Base-by-base conservation (phyloP, 495 filamentous ascomycete genomes). In the Thermochaetoides thermophila region DNA sequence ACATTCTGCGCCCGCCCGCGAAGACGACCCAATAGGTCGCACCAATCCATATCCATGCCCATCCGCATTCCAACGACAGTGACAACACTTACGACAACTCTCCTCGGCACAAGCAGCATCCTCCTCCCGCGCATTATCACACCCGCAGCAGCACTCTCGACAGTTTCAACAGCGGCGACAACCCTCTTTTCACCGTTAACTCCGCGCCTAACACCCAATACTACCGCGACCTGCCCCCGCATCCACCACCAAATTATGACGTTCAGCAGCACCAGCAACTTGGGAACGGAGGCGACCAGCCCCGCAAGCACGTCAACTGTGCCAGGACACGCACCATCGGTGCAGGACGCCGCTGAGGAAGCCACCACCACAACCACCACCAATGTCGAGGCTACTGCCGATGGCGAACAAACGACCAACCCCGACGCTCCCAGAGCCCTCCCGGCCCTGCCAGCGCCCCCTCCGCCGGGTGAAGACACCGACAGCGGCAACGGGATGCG, bases 321-420 rank as follows among this genome's bases (percentile, higher is more conserved):
- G 45, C 45, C 48, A 40, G 42, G 40, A 17, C 42, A 10, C 40
- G 32, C 48, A 42, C 38, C 45, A 51, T 51, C 44, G 19, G 5
- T 27, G 15, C n/a, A n/a, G n/a, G n/a, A n/a, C n/a, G 16, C 32
- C 17, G 7, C 26, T 17, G 9, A 8, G 10, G 14, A 20, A 7
- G 17, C 12, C 16, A 19, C 7, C 6, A 6, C 21, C 25, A 36
- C 10, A 3, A 26, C 10, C 17, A 28, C 3, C 22, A n/a, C 7
- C 23, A 20, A 9, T 20, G 15, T 10, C 15, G 12, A 13, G 7
- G 20, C 29, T 27, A 5, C 12, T 27, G 22, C 17, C n/a, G 18
- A 17, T 12, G 18, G 17, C 7, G 10, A 9, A 31, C 7, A 31
- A 7, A n/a, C 5, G 21, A 15, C 20, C 3, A 12, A 17, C 11